These are phyloP conservation scores for Candida hispaniensis DNA, from an alignment of 805 yeast genomes.

Conservation along the genomic window DNA sequence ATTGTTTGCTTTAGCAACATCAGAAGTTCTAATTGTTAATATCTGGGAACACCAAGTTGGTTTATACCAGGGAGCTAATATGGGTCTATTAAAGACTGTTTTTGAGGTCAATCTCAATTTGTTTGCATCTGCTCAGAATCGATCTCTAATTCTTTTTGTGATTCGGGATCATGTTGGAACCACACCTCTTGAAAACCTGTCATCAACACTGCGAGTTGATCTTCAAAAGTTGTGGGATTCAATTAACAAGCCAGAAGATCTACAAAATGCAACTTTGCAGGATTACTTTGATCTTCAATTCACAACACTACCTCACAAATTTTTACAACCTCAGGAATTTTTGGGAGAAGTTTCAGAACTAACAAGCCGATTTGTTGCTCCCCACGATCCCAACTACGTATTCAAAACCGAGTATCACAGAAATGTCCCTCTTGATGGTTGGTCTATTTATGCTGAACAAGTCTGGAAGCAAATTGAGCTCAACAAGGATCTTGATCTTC, in stretches of 20 bases:
- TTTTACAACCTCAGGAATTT: constrained; percentile 68
- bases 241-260: constrained; percentile 60
- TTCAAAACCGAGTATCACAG: constrained; percentile 71
- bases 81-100: constrained; percentile 90
- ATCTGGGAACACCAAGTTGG: constrained; percentile 98
- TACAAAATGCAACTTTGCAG: constrained; percentile 42
- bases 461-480: constrained; percentile 92
- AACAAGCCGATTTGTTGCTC: constrained; percentile 49
- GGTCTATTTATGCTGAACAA: constrained; percentile 82
- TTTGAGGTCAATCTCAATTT: constrained; percentile 87
- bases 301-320: constrained; percentile 73
- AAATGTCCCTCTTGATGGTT: constrained; percentile 85
- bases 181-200: constrained; percentile 66
- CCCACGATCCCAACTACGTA: constrained; percentile 29
- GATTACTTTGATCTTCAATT: constrained; percentile 84
- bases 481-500: constrained; percentile 89
- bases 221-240: constrained; percentile 67
- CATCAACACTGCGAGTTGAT: constrained; percentile 59
- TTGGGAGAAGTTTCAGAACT: constrained; percentile 45
- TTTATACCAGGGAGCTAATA: constrained; percentile 91
- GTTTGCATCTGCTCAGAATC: constrained; percentile 50
- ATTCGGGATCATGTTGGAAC: constrained; percentile 85
- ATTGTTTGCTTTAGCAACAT: constrained; percentile 81
- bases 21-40: constrained; percentile 82
- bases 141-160: constrained; percentile 51